Base-by-base conservation (phyloP, 768 basidiomycete species). In the Mycena galopus region DNA sequence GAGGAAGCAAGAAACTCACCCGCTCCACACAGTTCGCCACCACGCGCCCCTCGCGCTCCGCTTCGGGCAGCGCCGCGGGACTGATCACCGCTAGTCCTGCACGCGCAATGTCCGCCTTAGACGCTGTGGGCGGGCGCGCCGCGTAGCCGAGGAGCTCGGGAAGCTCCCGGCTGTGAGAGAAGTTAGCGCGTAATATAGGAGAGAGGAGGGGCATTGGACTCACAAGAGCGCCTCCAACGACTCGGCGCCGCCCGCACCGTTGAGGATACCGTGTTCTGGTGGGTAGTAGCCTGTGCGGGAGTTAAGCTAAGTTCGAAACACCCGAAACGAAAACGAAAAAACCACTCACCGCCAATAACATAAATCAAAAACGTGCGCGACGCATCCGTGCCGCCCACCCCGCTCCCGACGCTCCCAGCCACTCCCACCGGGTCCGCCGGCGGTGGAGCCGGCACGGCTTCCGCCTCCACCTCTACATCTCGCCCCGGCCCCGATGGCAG, bases 301-400 rank as follows among this genome's bases (percentile, higher is more conserved):
- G 56, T 35, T 74, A 59, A 23, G 29, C 33, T 11, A 58, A 23
- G n/a, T 5, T 2, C 8, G n/a, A 17, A 29, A 10, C 29, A 50
- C 35, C 29, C 39, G 8, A 42, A 47, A 37, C 27, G 17, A 23
- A 71, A 21, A 71, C 64, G 50, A 10, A 69, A 47, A 60, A 67
- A 57, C 23, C 50, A 21, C 87, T 60, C 72, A 90, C 93, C 93
- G 61, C 94, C 94, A 79, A 95, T 94, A 71, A 97, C 95, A 82
- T 95, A 96, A 67, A 97, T 96, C 81, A 96, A 85, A 82, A 96
- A 96, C 21, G 94, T 96, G 74, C 94, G 83, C 55, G 91, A 90
- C 9, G 71, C 21, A 25, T 77, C 77, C 74, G 33, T 55, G 19
- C 7, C 14, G 19, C 47, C 47, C 2, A 16, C n/a, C 16, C 33